Conservation (phyloP, 495 filamentous ascomycete genomes). For the Lepraria neglecta region DNA sequence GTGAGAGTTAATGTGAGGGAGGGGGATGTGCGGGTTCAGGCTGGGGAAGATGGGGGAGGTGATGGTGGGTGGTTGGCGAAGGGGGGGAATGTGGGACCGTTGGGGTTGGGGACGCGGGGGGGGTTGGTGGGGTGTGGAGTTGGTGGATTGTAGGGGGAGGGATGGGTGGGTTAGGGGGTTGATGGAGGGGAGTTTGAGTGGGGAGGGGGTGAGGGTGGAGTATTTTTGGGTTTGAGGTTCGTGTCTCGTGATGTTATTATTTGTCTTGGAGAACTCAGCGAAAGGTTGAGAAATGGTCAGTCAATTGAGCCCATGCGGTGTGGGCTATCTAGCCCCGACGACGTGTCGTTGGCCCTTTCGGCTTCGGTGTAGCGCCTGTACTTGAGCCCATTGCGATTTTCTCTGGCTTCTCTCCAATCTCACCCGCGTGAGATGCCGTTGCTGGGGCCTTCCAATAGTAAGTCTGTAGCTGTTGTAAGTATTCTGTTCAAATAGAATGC, state of each 20-base stretch:
- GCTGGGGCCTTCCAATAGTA: constrained; percentile 88
- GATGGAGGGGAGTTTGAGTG: not conserved
- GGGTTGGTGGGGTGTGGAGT: no score
- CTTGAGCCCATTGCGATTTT: constrained; percentile 31
- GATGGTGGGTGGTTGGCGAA: not conserved
- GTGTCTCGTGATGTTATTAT: no score
- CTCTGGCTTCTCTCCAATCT: constrained; percentile 41
- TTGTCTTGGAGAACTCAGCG: no score
- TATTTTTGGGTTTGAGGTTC: not conserved
- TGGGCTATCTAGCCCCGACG: constrained; percentile 39
- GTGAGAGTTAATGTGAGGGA: not conserved
- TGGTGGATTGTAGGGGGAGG: not conserved
- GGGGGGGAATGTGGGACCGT: not conserved
- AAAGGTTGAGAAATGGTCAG: no score
- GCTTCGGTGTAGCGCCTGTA: constrained; percentile 36
- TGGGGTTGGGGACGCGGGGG: not conserved
- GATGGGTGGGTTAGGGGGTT: not conserved
- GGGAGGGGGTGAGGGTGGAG: not conserved
- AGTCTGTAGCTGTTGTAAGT: constrained; percentile 9
- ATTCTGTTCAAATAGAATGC: not conserved
- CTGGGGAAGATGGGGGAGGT: no score
- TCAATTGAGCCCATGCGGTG: no score
- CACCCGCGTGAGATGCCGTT: constrained; percentile 35
- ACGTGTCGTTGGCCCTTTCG: constrained; percentile 44
- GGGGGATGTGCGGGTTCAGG: not conserved